Conservation (phyloP, 2,329 filamentous ascomycete species). For the Aspergillus japonicus region DNA sequence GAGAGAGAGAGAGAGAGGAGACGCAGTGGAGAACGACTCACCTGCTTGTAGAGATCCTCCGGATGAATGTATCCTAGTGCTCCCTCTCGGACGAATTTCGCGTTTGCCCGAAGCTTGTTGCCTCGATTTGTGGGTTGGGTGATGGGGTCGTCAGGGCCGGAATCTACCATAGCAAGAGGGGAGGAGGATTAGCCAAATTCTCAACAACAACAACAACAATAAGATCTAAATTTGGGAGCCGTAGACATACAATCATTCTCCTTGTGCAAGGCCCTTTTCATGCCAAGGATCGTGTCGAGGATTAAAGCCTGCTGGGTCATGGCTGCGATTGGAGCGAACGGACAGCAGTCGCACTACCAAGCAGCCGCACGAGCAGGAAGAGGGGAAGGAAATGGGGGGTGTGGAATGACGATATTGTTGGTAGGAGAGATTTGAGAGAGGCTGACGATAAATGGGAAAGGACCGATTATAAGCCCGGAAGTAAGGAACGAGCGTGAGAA, state of each 20-base stretch:
- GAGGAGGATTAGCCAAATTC: slow-evolving; percentile 5
- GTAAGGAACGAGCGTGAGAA: not conserved
- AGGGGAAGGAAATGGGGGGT: not conserved
- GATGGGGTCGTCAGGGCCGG: slow-evolving; percentile 53
- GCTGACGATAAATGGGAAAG: not conserved
- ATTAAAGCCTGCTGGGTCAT: slow-evolving; percentile 49
- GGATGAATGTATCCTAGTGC: slow-evolving; percentile 53
- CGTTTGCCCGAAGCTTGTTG: slow-evolving; percentile 61
- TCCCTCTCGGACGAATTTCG: slow-evolving; percentile 56
- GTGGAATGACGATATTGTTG: not conserved
- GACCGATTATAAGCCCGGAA: not conserved
- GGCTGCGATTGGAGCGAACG: slow-evolving; percentile 15
- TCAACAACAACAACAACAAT: slow-evolving; percentile 14
- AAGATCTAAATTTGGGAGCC: not conserved
- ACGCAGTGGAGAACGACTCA: slow-evolving; percentile 26
- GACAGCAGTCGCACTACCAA: slow-evolving; percentile 2
- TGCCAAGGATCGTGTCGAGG: slow-evolving; percentile 54
- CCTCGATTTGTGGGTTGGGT: slow-evolving; percentile 57
- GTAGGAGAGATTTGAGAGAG: not conserved
- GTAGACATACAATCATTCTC: slow-evolving; percentile 44
- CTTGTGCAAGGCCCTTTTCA: slow-evolving; percentile 53
- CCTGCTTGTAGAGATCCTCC: slow-evolving; percentile 56
- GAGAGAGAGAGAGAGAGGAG: not conserved
- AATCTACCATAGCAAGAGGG: slow-evolving; percentile 26
- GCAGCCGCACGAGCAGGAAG: slow-evolving; percentile 7